A percentile compares a stretch with the other conserved stretches of the same genome.
These are phyloP conservation scores for Stereocaulon alpinum DNA, from an alignment of 495 filamentous ascomycete genomes.

Conservation along the genomic window DNA sequence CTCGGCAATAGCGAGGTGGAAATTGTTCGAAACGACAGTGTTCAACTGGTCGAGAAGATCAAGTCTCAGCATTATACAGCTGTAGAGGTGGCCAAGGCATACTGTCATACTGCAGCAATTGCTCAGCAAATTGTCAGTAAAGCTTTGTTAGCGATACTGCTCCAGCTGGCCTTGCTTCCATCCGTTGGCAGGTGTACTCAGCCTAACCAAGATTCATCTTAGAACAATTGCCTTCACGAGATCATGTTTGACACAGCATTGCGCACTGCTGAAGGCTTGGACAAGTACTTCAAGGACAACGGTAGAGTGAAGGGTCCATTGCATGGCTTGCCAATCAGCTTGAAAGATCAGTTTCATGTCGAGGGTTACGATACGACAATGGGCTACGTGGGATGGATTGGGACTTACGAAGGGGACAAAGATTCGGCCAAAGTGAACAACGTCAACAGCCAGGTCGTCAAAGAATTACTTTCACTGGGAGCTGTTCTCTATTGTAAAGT, in stretches of 20 bases:
- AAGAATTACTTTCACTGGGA: slow-evolving; percentile 19
- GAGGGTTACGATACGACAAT: slow-evolving; percentile 22
- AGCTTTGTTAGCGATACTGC: background rate
- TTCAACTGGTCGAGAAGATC: slow-evolving; percentile 27
- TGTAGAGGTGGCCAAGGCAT: slow-evolving; percentile 33
- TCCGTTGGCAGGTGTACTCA: background rate
- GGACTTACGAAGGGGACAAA: slow-evolving; percentile 21
- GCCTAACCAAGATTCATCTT: too few relatives aligned
- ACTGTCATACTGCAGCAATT: slow-evolving; percentile 34
- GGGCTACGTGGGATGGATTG: slow-evolving; percentile 30
- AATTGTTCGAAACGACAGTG: slow-evolving; percentile 30
- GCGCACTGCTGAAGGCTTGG: slow-evolving; percentile 17
- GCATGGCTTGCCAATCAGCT: slow-evolving; percentile 24
- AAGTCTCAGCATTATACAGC: slow-evolving; percentile 25
- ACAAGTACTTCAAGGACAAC: slow-evolving; percentile 20
- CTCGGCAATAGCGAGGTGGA: slow-evolving; percentile 25
- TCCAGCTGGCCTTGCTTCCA: background rate
- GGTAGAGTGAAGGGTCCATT: slow-evolving; percentile 23
- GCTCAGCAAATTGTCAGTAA: slow-evolving; percentile 33
- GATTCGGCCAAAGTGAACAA: slow-evolving; percentile 13
- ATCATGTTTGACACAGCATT: slow-evolving; percentile 16
- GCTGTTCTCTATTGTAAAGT: slow-evolving; percentile 32
- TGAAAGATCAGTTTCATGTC: slow-evolving; percentile 24
- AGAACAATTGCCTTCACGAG: slow-evolving; percentile 22
- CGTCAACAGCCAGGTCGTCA: slow-evolving; percentile 18